Percentiles rank a stretch among this genome's conserved stretches.
These are phyloP conservation scores for Solanum hybrid DNA, from an alignment of 305 asterid species.

Conservation along the genomic window DNA sequence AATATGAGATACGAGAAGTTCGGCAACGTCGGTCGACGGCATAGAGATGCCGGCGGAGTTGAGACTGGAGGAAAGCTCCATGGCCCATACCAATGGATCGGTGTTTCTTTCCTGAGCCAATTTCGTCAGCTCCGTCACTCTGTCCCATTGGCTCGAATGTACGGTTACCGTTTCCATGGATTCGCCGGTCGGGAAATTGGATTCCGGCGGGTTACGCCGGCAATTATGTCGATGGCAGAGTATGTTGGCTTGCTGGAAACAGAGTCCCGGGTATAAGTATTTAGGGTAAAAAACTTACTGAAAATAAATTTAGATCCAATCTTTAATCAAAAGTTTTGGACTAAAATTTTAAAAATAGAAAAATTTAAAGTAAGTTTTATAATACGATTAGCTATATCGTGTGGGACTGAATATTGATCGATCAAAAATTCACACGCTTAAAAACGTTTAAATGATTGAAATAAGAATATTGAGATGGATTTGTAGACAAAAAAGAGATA, in stretches of 20 bases:
- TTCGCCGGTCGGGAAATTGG: not conserved
- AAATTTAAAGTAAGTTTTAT: not conserved
- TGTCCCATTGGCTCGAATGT: slow-evolving; percentile 6
- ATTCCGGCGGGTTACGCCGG: not conserved
- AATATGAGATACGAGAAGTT: not conserved
- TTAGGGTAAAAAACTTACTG: not conserved
- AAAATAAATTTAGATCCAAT: not conserved
- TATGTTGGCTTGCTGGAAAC: not conserved
- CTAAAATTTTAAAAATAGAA: not conserved
- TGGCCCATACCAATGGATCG: slow-evolving; percentile 9
- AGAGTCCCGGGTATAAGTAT: not conserved
- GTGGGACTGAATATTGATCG: not conserved
- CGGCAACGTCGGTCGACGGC: slow-evolving; percentile 8
- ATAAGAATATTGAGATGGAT: not conserved
- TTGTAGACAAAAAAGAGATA: not conserved
- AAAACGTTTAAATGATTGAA: not conserved
- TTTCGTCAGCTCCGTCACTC: slow-evolving; percentile 1
- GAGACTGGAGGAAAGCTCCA: slow-evolving; percentile 1
- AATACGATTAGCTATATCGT: not conserved
- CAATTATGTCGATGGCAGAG: not conserved
- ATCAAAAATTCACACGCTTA: not conserved
- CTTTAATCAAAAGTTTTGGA: not conserved
- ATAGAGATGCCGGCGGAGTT: not conserved
- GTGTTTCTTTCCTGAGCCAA: not conserved
- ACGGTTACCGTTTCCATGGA: slow-evolving; percentile 17